These are phyloP conservation scores for Pouteria glomerata DNA, from an alignment of 148 eudicot species.

Conservation along the genomic window DNA sequence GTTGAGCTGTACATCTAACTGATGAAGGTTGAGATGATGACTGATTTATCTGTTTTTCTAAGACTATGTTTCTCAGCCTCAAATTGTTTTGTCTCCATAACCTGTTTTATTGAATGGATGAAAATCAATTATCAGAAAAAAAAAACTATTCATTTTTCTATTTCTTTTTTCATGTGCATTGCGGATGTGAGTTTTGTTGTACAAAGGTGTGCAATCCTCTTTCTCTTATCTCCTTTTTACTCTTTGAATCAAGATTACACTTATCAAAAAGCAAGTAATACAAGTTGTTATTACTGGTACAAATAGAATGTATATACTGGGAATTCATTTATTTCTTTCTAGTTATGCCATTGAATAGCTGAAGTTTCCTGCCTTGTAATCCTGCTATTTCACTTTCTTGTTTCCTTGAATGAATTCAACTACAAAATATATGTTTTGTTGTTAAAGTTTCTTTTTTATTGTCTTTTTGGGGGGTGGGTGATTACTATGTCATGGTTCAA, in stretches of 20 bases:
- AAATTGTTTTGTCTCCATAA: not conserved
- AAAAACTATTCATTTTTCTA: not conserved
- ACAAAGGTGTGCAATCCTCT: not conserved
- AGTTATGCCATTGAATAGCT: no score
- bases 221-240: not conserved
- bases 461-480: no score
- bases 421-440: no score
- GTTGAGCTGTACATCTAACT: not conserved
- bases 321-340: no score
- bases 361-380: no score
- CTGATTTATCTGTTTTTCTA: not conserved
- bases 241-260: not conserved
- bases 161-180: not conserved
- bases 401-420: no score
- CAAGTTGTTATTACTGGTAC: not conserved
- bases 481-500: no score
- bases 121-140: not conserved
- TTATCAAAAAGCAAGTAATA: not conserved
- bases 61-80: not conserved
- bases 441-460: no score
- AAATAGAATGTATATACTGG: no score
- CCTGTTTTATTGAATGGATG: not conserved
- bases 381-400: no score
- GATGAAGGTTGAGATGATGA: not conserved
- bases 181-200: not conserved